Base-by-base conservation (phyloP, 2,329 filamentous ascomycete species). In the Paecilomyces dactylethromorphus region DNA sequence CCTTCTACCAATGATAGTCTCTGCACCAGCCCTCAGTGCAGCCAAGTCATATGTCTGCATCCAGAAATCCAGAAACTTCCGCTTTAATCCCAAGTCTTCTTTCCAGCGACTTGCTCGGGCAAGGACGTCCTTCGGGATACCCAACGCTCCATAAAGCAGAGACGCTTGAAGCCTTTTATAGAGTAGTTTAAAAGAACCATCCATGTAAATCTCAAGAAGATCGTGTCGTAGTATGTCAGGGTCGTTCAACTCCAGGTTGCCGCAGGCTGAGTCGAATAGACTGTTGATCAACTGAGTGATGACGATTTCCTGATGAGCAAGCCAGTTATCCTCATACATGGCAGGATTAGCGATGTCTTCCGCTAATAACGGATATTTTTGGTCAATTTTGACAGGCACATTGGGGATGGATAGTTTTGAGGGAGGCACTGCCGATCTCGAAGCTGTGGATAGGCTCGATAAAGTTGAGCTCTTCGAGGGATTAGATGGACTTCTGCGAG, bases 301-400 rank as follows among this genome's bases (percentile, higher is more conserved):
- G 39, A 83, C 81, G 22, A 82, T 74, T 66, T 87, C 85, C 65
- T 87, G 84, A 60, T 87, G 81, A 12, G 75, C 77, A 39, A 87
- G 79, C 84, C 85, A 87, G 58, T 81, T 77, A 53, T 87, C 84
- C 65, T 87, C 84, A 67, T 87, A 87, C 62, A 87, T 75, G 56
- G 81, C 77, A n/a, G 84, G 78, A 54, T 81, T 79, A 2, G 75
- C 71, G 26, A 87, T 74, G 63, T 85, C 78, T 60, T 86, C 82
- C 0, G 70, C 65, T 3, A 87, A 71, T 3, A 85, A 69, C 1
- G 82, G 81, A 65, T 84, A 85, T 54, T 77, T 72, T 10, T 66
- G 58, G 33, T 69, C 61, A 8, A 72, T 53, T 7, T 58, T 58
- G 33, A 65, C 65, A 12, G 58, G 66, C 12, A 73, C 64, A 11